Evolutionary conservation across 1,284 basidiomycete genomes (phyloP), one percentile per base, ranked within the genome.

Genomic region (Sphaerobolus stellatus): DNA sequence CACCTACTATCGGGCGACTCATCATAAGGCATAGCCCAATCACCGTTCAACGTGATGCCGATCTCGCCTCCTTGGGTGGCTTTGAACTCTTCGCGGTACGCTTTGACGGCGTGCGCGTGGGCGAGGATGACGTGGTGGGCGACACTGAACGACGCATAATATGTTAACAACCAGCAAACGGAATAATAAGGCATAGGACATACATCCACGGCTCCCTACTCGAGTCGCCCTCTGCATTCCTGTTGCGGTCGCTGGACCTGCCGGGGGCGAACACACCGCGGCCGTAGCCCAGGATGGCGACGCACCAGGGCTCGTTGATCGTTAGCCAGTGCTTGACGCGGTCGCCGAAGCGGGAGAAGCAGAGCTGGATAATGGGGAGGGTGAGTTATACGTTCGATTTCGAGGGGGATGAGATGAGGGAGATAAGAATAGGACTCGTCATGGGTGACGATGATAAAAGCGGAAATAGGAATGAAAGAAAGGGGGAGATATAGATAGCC

Each of bases 301-400:
- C 74, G 61, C 82, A 84, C 84, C 83, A 89, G 1, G 86, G 87
- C 71, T 90, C 87, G 66, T 90, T 90, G 67, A 86, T 69, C 0
- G 83, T 86, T 44, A 85, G 72, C 88, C 88, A 90, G 68, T 87
- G 75, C 68, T 88, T 86, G 56, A 90, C 88, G 30, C 86, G 75
- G 67, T 88, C 86, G 7, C 89, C 89, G 61, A 85, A 90, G 14
- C 80, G 75, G 50, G 84, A 75, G 65, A 90, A 92, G 68, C 86
- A 87, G 27, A 85, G 69, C 76, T 83, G 56, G 47, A 38, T 27
- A 43, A 45, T n/a, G 28, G 52, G 47, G 29, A 50, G 4, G 3
- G 28, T 43, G 28, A 22, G 11, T 27, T 8, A 36, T 18, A 18
- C 40, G 7, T 20, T 14, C 28, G 18, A 18, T 43, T 14, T 43